Evolutionary conservation across 108 stramenopile genomes (phyloP).

Genomic region (Fragilariopsis cylindrus): DNA sequence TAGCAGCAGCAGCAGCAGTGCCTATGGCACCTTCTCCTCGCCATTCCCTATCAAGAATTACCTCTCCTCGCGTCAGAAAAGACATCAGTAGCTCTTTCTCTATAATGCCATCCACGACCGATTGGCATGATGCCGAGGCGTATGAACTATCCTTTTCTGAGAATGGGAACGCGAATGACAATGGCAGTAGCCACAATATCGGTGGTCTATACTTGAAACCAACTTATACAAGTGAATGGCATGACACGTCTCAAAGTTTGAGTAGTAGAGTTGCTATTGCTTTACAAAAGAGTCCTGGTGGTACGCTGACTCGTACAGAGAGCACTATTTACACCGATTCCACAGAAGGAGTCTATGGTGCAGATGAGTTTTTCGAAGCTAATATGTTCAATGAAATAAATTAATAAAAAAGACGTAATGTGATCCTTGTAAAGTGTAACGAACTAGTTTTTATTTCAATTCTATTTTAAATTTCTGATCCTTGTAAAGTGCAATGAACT

Average conservation of each 20-base stretch:
- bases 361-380: not conserved
- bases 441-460: too few relatives aligned
- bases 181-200: too few relatives aligned
- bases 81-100: too few relatives aligned
- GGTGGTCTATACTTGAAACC: too few relatives aligned
- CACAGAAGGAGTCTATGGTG: not conserved
- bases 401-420: too few relatives aligned
- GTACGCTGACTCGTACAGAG: not conserved
- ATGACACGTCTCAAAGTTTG: not conserved
- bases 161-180: not conserved
- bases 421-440: too few relatives aligned
- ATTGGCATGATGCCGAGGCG: not conserved
- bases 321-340: not conserved
- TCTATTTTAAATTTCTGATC: too few relatives aligned
- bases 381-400: not conserved
- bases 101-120: too few relatives aligned
- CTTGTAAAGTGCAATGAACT: too few relatives aligned
- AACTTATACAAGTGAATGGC: not conserved
- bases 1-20: not conserved
- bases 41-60: not conserved
- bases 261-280: not conserved
- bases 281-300: not conserved
- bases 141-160: not conserved
- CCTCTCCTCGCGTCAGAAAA: not conserved
- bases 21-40: slow-evolving; percentile 9